phyloP scores from a whole-genome alignment of 2,329 filamentous ascomycete species.

The Fusarium sterilihyphosum region DNA sequence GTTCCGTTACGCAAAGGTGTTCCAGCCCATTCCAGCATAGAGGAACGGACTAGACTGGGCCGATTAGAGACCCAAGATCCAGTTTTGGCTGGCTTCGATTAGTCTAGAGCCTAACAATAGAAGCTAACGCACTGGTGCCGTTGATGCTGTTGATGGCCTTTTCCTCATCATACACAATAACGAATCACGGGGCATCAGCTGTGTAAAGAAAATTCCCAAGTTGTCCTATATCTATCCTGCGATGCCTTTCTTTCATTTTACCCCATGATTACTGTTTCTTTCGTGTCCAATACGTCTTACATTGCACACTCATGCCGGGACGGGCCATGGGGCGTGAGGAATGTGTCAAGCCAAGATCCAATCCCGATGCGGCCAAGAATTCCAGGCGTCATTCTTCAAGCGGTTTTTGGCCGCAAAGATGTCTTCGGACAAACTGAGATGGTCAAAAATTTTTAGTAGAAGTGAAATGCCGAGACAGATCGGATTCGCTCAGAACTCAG shows the following conservation, averaged over 20 bases:
- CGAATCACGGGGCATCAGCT: rapidly evolving
- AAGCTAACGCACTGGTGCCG: too few relatives aligned
- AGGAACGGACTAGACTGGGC: neutral
- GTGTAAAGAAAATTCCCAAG: rapidly evolving
- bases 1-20: neutral
- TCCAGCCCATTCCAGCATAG: neutral
- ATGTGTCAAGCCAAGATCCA: neutral
- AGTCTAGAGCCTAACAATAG: neutral
- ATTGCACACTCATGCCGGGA: neutral
- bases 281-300: rapidly evolving
- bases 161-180: neutral
- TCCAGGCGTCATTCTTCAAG: neutral
- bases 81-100: neutral
- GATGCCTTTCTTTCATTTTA: rapidly evolving
- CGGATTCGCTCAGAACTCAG: neutral
- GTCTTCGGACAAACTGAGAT: rapidly evolving
- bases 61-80: neutral
- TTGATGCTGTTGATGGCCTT: rapidly evolving
- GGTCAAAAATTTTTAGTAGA: too few relatives aligned
- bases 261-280: rapidly evolving
- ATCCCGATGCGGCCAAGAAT: neutral
- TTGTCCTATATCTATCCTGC: neutral
- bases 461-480: neutral
- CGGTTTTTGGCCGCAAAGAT: rapidly evolving
- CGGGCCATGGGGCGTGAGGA: neutral